Percentiles rank a stretch among this genome's conserved stretches.
These are phyloP conservation scores for Tolypocladium endophyticum DNA, from an alignment of 2,329 filamentous ascomycete genomes.

Conservation along the genomic window DNA sequence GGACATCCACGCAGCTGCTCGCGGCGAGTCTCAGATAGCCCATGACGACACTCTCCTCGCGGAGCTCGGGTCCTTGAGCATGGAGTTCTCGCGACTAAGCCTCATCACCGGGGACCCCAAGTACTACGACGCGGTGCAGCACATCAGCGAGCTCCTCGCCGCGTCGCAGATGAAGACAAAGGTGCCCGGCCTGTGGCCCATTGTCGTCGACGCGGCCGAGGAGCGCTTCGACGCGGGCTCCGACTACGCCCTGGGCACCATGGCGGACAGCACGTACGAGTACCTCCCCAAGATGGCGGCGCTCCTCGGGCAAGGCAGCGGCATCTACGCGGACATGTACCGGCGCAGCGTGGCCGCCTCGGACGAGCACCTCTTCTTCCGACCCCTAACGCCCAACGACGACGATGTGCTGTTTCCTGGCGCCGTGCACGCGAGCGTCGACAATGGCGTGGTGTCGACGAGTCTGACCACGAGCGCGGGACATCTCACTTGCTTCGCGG, in stretches of 20 bases:
- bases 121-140: constrained; percentile 64
- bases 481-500: constrained; percentile 55
- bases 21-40: constrained; percentile 11
- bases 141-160: constrained; percentile 57
- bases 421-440: constrained; percentile 6
- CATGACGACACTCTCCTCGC: constrained; percentile 33
- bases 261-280: constrained; percentile 47
- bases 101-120: constrained; percentile 59
- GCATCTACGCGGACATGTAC: constrained; percentile 55
- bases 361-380: constrained; percentile 55
- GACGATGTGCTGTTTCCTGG: constrained; percentile 55
- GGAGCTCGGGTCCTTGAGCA: constrained; percentile 53
- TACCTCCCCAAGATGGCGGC: constrained; percentile 53
- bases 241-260: constrained; percentile 38
- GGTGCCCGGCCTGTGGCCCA: constrained; percentile 66
- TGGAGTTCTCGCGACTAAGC: constrained; percentile 63
- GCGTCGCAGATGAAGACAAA: constrained; percentile 55
- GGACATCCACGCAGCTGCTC: constrained; percentile 13
- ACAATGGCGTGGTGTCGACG: constrained; percentile 28
- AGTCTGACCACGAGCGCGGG: constrained; percentile 29
- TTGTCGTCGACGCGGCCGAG: constrained; percentile 47
- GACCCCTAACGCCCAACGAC: constrained; percentile 52
- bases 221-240: constrained; percentile 27
- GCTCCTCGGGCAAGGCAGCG: constrained; percentile 49
- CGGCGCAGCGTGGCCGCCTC: constrained; percentile 47